phyloP scores from a whole-genome alignment of 225 moss, liverwort and hornwort species.

The Asterella californica region DNA sequence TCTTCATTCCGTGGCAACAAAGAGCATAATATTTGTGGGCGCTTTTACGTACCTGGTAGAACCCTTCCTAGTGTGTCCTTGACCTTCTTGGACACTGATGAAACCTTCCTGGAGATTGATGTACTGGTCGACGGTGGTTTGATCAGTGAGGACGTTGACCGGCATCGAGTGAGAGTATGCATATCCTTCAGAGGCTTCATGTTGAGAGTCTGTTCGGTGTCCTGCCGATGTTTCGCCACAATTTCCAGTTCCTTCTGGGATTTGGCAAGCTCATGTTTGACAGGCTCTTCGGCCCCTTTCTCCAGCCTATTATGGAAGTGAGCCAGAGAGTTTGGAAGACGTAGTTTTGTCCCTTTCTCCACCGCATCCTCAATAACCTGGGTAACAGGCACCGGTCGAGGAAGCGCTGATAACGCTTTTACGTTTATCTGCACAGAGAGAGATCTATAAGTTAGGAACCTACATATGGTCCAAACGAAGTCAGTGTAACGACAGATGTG shows the following conservation, averaged over 20 bases:
- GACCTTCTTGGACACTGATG: conserved; percentile 83
- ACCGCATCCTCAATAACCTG: conserved; percentile 48
- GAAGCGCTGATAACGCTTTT: conserved; percentile 3
- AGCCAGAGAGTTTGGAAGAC: conserved; percentile 9
- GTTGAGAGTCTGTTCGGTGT: neutral
- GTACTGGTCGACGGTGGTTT: conserved; percentile 51
- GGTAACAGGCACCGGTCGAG: conserved; percentile 29
- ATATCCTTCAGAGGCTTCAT: neutral
- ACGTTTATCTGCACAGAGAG: neutral
- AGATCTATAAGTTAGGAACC: neutral
- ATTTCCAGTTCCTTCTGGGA: conserved; percentile 9
- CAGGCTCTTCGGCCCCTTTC: neutral
- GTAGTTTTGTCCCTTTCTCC: conserved; percentile 25
- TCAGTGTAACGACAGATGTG: neutral
- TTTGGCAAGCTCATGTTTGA: conserved; percentile 7
- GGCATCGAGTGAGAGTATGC: conserved; percentile 42
- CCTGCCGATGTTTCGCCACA: neutral
- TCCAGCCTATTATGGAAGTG: conserved; percentile 1
- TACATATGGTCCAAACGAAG: neutral
- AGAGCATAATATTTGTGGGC: too few relatives aligned
- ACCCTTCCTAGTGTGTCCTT: conserved; percentile 86
- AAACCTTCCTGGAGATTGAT: conserved; percentile 81
- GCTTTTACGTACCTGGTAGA: conserved; percentile 57
- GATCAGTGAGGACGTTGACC: conserved; percentile 57
- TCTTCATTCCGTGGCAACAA: neutral